Evolutionary conservation across 805 yeast genomes (phyloP), one percentile per base, ranked within the genome.

Genomic region (Lachancea dasiensis): DNA sequence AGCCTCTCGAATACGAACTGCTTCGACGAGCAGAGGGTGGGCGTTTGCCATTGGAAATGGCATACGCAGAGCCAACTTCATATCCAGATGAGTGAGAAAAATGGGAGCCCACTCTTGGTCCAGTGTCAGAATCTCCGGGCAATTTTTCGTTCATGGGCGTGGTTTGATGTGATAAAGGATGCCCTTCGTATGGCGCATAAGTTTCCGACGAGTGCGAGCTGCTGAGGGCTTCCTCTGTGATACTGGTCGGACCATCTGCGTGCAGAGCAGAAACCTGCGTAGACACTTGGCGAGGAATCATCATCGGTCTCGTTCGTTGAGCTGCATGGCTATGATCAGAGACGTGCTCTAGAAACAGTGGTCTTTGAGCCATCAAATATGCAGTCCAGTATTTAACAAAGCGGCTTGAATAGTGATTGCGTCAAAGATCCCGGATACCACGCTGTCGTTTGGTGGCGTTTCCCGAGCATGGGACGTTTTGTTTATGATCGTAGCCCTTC

Each of bases 141-240:
- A n/a, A n/a, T n/a, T n/a, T n/a, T n/a, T 22, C 24, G 10, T 8
- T 11, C 15, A 10, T 26, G 11, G 21, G 20, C 13, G 20, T 13
- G n/a, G 20, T 14, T 6, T 31, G 36, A 7, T 15, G 17, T 14
- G 38, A 18, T 2, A 27, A 18, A 5, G 38, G 26, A 10, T 34
- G 22, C 11, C 32, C 40, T 9, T 32, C 37, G 14, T 24, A n/a
- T 5, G 30, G 28, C 5, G 26, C 16, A 19, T 23, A 27, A 3
- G 40, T 31, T 24, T 37, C 36, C 15, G 51, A 48, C 13, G 51
- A 48, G 22, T 42, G 50, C 15, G 51, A 48, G 34, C 51, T 48
- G 26, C 49, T 44, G 29, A 48, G 44, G 14, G 44, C 40, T 25
- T 48, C 50, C 34, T 48, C 51, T 11, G 47, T 44, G 5, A 38